A percentile compares a stretch with the other conserved stretches of the same genome.
Conservation (phyloP, 495 filamentous ascomycete genomes). For the Cercophora newfieldiana region DNA sequence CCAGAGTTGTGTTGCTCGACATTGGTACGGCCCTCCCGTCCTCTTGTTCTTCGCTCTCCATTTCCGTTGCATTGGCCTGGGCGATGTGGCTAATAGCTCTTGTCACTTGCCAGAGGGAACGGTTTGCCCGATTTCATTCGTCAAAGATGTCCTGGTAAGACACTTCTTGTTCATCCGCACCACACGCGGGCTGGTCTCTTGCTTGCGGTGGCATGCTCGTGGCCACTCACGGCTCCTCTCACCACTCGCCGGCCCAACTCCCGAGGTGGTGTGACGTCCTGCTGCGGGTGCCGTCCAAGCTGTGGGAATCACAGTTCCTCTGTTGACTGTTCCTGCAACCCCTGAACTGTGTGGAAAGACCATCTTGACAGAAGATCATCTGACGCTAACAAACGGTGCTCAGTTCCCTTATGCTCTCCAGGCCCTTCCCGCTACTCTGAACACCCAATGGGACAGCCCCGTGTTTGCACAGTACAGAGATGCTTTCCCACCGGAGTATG, state of each 20-base stretch:
- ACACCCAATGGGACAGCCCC: slow-evolving; percentile 59
- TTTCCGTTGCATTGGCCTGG: slow-evolving; percentile 33
- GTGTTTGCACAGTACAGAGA: slow-evolving; percentile 58
- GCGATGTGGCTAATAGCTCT: slow-evolving; percentile 40
- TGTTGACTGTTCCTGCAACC: slow-evolving; percentile 2
- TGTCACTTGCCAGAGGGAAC: slow-evolving; percentile 58
- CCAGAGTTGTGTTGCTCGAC: slow-evolving; percentile 50
- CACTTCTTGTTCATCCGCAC: slow-evolving; percentile 17
- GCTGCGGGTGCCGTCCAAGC: neutral
- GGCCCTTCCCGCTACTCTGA: slow-evolving; percentile 57
- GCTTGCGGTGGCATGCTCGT: slow-evolving; percentile 14
- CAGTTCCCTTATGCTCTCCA: slow-evolving; percentile 71
- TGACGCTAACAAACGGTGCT: slow-evolving; percentile 2
- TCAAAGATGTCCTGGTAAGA: slow-evolving; percentile 69
- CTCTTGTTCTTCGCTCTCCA: neutral
- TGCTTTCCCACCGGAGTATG: slow-evolving; percentile 63
- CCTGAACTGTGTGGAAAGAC: neutral
- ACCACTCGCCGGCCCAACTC: slow-evolving; percentile 10
- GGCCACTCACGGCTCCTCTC: slow-evolving; percentile 21
- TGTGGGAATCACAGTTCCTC: neutral
- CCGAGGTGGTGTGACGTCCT: slow-evolving; percentile 5
- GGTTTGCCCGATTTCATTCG: slow-evolving; percentile 69
- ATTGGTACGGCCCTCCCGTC: slow-evolving; percentile 43
- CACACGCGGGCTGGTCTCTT: slow-evolving; percentile 13
- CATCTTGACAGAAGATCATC: neutral